phyloP scores from a whole-genome alignment of 1,284 basidiomycete genomes.

The Ganoderma leucocontextum region DNA sequence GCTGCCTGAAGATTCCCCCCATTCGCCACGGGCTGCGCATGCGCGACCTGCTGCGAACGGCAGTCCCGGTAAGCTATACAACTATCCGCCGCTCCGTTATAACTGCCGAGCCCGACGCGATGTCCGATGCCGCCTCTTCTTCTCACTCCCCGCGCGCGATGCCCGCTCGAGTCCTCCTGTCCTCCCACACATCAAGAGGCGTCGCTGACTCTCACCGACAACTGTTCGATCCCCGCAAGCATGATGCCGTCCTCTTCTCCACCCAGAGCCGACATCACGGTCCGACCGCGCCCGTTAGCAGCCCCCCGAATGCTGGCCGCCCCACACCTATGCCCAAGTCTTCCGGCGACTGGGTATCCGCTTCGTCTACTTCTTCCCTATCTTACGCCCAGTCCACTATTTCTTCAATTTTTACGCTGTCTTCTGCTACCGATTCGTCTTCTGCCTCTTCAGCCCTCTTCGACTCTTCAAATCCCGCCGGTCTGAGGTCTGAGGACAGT shows the following conservation, averaged over 20 bases:
- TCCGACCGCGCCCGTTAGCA: conserved; percentile 18
- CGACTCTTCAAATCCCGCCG: conserved; percentile 41
- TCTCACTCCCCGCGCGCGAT: conserved; percentile 55
- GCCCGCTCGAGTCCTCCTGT: conserved; percentile 38
- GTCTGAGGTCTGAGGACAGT: conserved; percentile 53
- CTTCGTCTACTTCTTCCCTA: conserved; percentile 75
- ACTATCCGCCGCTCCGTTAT: conserved; percentile 67
- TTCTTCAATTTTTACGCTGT: conserved; percentile 79
- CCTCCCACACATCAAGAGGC: conserved; percentile 46
- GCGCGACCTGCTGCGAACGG: conserved; percentile 44
- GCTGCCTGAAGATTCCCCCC: conserved; percentile 69
- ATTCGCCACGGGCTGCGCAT: conserved; percentile 48
- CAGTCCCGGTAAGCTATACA: conserved; percentile 64
- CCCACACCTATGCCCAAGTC: conserved; percentile 62
- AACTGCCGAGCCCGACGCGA: conserved; percentile 66
- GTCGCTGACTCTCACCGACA: conserved; percentile 55
- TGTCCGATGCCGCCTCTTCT: conserved; percentile 62
- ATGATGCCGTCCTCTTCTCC: conserved; percentile 85
- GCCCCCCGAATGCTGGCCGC: conserved; percentile 42
- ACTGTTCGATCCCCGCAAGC: conserved; percentile 85
- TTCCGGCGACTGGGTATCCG: conserved; percentile 74
- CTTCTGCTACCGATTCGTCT: conserved; percentile 74
- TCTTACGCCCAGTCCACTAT: conserved; percentile 72
- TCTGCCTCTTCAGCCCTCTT: conserved; percentile 76
- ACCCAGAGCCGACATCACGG: conserved; percentile 60